Base-by-base conservation (phyloP, 352 stramenopile genomes). In the Globisporangium uncinulatum region DNA sequence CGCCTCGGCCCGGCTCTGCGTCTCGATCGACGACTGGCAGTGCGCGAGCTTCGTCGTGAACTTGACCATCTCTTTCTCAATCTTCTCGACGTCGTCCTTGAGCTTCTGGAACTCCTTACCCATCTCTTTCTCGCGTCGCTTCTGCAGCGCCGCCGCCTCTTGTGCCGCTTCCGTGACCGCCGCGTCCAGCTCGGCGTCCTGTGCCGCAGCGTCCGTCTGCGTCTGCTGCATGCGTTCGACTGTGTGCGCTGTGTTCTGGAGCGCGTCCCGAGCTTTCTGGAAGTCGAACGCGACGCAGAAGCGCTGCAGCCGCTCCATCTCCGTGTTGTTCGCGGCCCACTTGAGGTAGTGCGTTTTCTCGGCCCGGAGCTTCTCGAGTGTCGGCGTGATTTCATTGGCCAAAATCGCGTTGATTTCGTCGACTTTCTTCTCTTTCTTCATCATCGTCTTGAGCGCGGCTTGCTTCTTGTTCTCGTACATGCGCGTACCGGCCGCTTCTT, bases 381-480 rank as follows among this genome's bases (percentile, higher is more conserved):
- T 99, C 24, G 97, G 97, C 24, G 96, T 99, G 70, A 99, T 99
- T 74, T 99, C 97, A 68, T 99, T 89, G 1, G 86, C 86, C 13
- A 99, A 67, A 50, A 99, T 97, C 54, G 86, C 96, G 64, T 99
- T 99, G 69, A 99, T 98, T 79, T 99, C 97, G 57, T 98, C 89
- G 20, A 99, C 95, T 65, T 99, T 99, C 65, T 94, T 95, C 64
- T 99, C 95, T 74, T 99, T 99, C 74, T 99, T 99, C 29, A 97
- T 92, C 74, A 99, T 99, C 32, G 97, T 99, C 79, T 98, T 98
- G 53, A 99, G 79, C 32, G 97, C 96, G 34, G 83, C 86, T 20
- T 97, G 80, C 79, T 99, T 98, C 70, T 99, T 99, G 58, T 97
- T 99, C 74, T 99, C 97, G 79, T 99, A 99, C 97, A 99, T 99